These are phyloP conservation scores for Xylariaceae sp. DNA, from an alignment of 2,329 filamentous ascomycete species.

Conservation along the genomic window DNA sequence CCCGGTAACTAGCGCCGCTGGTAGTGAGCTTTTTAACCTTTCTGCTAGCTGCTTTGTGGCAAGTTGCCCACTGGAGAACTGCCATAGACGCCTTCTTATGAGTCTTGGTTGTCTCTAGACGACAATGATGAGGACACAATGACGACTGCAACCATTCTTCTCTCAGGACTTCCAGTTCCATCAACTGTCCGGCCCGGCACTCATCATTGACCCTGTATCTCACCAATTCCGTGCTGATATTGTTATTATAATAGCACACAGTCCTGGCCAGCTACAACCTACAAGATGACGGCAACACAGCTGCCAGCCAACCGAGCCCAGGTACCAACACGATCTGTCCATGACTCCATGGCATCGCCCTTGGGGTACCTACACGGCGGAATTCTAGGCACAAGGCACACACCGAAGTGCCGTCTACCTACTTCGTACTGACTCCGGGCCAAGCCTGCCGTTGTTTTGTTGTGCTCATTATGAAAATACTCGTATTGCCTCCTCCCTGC, in stretches of 20 bases:
- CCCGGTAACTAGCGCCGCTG: neutral
- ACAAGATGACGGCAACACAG: neutral
- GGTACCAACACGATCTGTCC: neutral
- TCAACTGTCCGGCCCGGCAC: neutral
- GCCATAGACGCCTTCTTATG: neutral
- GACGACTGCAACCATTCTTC: conserved; percentile 1
- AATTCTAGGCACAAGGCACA: neutral
- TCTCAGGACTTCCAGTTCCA: neutral
- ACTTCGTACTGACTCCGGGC: neutral
- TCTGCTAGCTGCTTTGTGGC: neutral
- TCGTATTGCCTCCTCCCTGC: neutral
- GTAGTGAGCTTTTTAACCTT: neutral
- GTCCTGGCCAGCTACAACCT: neutral
- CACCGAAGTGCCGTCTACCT: neutral
- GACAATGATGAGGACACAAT: conserved; percentile 4
- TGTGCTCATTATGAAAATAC: too few relatives aligned
- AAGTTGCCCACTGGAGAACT: neutral
- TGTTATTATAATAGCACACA: neutral
- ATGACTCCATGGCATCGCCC: neutral
- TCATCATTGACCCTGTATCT: neutral
- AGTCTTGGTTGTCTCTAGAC: neutral
- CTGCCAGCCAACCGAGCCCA: neutral
- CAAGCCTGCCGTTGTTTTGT: too few relatives aligned
- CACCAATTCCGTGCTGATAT: too few relatives aligned
- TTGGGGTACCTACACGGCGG: too few relatives aligned